Conservation (phyloP, 1,284 basidiomycete genomes). For the Fomitopsis schrenkii region DNA sequence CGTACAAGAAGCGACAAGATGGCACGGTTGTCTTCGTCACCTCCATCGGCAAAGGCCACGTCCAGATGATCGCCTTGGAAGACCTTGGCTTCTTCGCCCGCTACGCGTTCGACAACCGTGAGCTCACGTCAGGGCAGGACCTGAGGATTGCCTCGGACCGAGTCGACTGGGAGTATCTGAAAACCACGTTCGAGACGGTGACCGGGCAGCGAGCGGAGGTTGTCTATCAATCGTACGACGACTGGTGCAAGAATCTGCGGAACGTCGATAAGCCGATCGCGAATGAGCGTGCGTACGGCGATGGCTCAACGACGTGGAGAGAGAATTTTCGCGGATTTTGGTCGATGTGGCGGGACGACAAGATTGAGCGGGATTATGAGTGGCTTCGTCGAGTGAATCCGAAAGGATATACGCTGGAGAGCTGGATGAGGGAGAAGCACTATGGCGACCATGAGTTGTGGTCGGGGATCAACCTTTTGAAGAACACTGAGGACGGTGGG, state of each 20-base stretch:
- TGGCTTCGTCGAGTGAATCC: conserved; percentile 38
- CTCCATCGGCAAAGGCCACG: conserved; percentile 33
- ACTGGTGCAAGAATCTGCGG: conserved; percentile 32
- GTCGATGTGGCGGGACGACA: conserved; percentile 37
- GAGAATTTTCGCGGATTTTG: conserved; percentile 40
- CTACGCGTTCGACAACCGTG: conserved; percentile 41
- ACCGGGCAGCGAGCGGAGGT: conserved; percentile 19
- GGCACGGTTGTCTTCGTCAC: conserved; percentile 42
- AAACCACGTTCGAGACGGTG: conserved; percentile 35
- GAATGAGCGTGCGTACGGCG: conserved; percentile 8
- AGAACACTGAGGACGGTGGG: conserved; percentile 15
- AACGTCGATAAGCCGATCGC: conserved; percentile 31
- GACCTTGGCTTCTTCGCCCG: conserved; percentile 46
- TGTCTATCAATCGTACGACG: conserved; percentile 31
- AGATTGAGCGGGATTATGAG: conserved; percentile 37
- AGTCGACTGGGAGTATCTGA: conserved; percentile 38
- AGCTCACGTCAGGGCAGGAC: conserved; percentile 34
- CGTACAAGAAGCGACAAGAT: conserved; percentile 34
- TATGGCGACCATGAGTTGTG: conserved; percentile 9
- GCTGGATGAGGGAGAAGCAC: conserved; percentile 23
- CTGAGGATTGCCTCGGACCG: conserved; percentile 38
- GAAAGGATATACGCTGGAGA: conserved; percentile 21
- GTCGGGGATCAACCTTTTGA: conserved; percentile 3
- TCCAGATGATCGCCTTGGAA: conserved; percentile 40
- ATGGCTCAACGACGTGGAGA: conserved; percentile 31